A percentile compares a stretch with the other conserved stretches of the same genome.
phyloP scores from a whole-genome alignment of 805 yeast species.

The Metschnikowia gelsemii region DNA sequence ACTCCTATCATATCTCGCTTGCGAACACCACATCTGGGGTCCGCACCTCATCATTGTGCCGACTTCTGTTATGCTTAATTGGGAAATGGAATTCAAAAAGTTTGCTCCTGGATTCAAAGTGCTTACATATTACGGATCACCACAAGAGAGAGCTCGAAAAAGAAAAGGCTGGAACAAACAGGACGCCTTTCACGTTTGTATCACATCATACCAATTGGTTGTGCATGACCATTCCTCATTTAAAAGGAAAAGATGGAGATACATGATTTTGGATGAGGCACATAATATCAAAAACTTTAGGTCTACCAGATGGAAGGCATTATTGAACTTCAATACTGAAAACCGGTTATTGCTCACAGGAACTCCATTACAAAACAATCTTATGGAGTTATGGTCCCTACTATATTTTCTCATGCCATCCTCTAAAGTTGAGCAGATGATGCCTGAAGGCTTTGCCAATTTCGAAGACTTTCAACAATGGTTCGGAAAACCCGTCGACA shows the following conservation, averaged over 20 bases:
- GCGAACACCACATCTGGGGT: slow-evolving; percentile 95
- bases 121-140: slow-evolving; percentile 92
- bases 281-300: slow-evolving; percentile 96
- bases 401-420: slow-evolving; percentile 96
- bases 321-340: slow-evolving; percentile 89
- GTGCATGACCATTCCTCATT: slow-evolving; percentile 95
- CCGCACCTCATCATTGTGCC: slow-evolving; percentile 97
- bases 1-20: slow-evolving; percentile 80
- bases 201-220: slow-evolving; percentile 95
- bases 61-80: slow-evolving; percentile 92
- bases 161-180: slow-evolving; percentile 98
- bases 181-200: slow-evolving; percentile 93
- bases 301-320: slow-evolving; percentile 95
- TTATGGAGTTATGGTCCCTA: slow-evolving; percentile 94
- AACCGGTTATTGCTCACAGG: slow-evolving; percentile 88
- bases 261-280: slow-evolving; percentile 97
- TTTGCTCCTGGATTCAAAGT: slow-evolving; percentile 98
- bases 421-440: slow-evolving; percentile 61
- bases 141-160: slow-evolving; percentile 93
- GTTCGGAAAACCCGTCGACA: slow-evolving; percentile 98
- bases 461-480: slow-evolving; percentile 94
- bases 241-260: slow-evolving; percentile 89
- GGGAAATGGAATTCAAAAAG: slow-evolving; percentile 99
- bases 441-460: slow-evolving; percentile 96
- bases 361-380: slow-evolving; percentile 93